These are phyloP conservation scores for Salix udensis DNA, from an alignment of 345 rosid species.

Conservation along the genomic window DNA sequence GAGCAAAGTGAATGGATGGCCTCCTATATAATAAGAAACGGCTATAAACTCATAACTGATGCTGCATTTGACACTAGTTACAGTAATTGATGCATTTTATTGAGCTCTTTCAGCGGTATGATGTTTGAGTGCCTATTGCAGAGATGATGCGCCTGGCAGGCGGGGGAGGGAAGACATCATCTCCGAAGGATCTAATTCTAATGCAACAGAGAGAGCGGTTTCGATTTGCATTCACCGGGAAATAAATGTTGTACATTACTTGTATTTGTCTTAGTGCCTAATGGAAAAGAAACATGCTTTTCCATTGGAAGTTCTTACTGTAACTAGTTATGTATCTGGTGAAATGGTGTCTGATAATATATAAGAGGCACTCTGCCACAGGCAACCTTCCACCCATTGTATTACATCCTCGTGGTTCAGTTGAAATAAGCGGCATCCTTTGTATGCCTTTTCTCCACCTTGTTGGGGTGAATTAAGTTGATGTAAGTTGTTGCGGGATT, in stretches of 20 bases:
- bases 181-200: conserved; percentile 24
- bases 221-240: conserved; percentile 9
- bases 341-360: conserved; percentile 32
- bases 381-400: conserved; percentile 11
- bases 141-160: conserved; percentile 30
- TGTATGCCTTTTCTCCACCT: conserved; percentile 8
- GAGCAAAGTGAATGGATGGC: not conserved
- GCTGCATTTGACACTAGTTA: too few relatives aligned
- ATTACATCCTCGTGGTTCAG: conserved; percentile 7
- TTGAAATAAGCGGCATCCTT: conserved; percentile 14
- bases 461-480: conserved; percentile 7
- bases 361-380: conserved; percentile 8
- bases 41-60: not conserved
- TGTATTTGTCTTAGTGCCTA: conserved; percentile 17
- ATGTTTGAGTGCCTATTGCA: conserved; percentile 1
- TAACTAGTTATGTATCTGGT: conserved; percentile 18
- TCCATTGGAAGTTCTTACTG: conserved; percentile 17
- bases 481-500: conserved; percentile 14
- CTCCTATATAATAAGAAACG: too few relatives aligned
- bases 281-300: conserved; percentile 24
- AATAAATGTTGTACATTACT: conserved; percentile 31
- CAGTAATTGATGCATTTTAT: not conserved
- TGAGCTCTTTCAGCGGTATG: not conserved
- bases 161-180: conserved; percentile 23
- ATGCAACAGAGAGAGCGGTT: conserved; percentile 22